Conservation (phyloP, 169 alveolate genomes). For the Plasmodium ovale region DNA sequence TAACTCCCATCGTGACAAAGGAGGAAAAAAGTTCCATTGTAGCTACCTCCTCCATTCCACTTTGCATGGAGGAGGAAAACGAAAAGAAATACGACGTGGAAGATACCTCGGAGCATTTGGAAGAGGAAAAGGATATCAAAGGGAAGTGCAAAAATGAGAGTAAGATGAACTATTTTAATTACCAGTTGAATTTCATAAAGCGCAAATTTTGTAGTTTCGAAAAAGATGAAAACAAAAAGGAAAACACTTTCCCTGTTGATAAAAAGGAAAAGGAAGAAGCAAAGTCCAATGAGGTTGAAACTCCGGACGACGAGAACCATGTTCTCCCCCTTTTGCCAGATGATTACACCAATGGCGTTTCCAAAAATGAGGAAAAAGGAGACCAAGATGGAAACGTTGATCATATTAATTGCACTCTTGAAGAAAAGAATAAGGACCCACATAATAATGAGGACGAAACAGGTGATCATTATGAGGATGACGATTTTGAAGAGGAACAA, state of each 20-base stretch:
- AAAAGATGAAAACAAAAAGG: conserved; percentile 23
- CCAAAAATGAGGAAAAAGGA: background rate
- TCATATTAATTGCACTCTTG: background rate
- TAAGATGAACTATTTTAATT: conserved; percentile 30
- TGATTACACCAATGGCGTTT: background rate
- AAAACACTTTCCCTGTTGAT: background rate
- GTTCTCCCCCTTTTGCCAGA: conserved; percentile 2
- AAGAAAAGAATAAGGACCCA: background rate
- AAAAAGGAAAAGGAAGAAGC: background rate
- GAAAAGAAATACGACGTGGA: conserved; percentile 11
- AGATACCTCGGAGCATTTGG: background rate
- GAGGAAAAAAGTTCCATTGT: background rate
- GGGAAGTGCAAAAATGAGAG: background rate
- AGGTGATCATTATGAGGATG: background rate
- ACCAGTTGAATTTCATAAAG: conserved; percentile 8
- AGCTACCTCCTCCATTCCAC: too few species aligned
- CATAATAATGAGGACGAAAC: background rate
- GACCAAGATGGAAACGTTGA: too few species aligned
- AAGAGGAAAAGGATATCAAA: background rate
- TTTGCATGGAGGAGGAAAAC: background rate
- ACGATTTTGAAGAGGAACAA: conserved; percentile 15
- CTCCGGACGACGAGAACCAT: too few species aligned
- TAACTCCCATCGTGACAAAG: background rate
- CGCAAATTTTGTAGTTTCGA: conserved; percentile 3
- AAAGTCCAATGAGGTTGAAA: too few species aligned